Base-by-base conservation (phyloP, 768 basidiomycete species). In the Mycena albidolilacea region DNA sequence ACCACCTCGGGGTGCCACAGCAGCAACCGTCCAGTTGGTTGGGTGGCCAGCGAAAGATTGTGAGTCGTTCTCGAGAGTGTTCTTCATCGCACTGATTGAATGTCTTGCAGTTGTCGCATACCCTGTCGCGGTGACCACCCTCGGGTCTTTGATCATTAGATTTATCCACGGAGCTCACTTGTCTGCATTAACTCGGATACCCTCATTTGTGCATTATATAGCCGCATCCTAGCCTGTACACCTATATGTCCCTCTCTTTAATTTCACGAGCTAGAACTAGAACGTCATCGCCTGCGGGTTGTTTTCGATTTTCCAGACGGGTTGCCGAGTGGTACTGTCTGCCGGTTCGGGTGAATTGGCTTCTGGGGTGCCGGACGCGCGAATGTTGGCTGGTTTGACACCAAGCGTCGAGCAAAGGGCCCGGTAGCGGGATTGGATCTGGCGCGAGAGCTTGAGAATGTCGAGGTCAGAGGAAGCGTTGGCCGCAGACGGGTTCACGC, bases 341-440 rank as follows among this genome's bases (percentile, higher is more conserved):
- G 75, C 73, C 64, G 69, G 30, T 5, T 69, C 64, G 5, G 63
- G 58, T 11, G 64, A 48, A 5, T 63, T 50, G 21, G 64, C 57
- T 15, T 66, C 77, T 17, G 79, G 76, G 46, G 75, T 75, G 15
- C 74, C 79, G 10, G 84, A 82, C 38, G 83, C 82, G 17, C 83
- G 81, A 30, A 89, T 67, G 54, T 69, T 72, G 59, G 82, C 82
- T 0, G 87, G 87, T 38, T 84, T 82, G 41, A 96, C 88, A 41
- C 94, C 95, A 23, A 98, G 85, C 0, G 90, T 89, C 0, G 96
- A 91, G 77, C 97, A 99, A 48, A 97, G 89, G 0, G 91, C 88
- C 78, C 92, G 93, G 82, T 99, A 98, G 74, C 94, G 89, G 1
- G 96, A 95, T 52, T 95, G 90, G 71, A 98, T 97, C 73, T 95